Evolutionary conservation across 768 basidiomycete species (phyloP), one percentile per base, ranked within the genome.

Genomic region (Atractiella rhizophila): DNA sequence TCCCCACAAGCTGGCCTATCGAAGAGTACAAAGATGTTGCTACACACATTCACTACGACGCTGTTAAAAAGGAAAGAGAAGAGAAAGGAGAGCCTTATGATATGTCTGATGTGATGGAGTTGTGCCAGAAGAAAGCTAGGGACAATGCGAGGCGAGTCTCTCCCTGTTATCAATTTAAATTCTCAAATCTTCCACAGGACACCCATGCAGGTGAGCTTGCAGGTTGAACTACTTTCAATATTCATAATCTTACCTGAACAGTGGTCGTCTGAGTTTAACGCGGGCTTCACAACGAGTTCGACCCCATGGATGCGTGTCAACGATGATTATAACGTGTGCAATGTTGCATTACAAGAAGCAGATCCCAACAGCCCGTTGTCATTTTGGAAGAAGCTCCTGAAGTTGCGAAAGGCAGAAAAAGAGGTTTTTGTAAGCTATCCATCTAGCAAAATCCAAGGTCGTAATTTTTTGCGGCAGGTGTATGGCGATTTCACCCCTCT

Each of bases 21-120:
- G 71, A 75, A 42, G 73, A 76, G 76, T 51, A 63, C 76, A 0
- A 73, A 67, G 0, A 57, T 73, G 53, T 67, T 62, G 77, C 73
- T 73, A 67, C 67, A 0, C 62, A 73, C 18, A 70, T 74, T 42
- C 74, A 74, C 49, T 77, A n/a, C n/a, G n/a, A n/a, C n/a, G n/a
- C n/a, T n/a, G 31, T 18, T 9, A 25, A 15, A 19, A 35, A 29
- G 27, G 8, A 24, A 9, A 34, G 42, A 6, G n/a, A 29, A n/a
- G 30, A 12, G 19, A 11, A 8, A 4, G 37, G 23, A 7, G 10
- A 25, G 37, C 13, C 19, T 18, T 19, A n/a, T n/a, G 39, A 45
- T n/a, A 42, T 45, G 20, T 21, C 40, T 31, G 43, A 46, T 9
- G 45, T 40, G 6, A 28, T 19, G 12, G 43, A 26, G 4, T 47